Base-by-base conservation (phyloP, 495 filamentous ascomycete genomes). In the Cetradonia linearis region DNA sequence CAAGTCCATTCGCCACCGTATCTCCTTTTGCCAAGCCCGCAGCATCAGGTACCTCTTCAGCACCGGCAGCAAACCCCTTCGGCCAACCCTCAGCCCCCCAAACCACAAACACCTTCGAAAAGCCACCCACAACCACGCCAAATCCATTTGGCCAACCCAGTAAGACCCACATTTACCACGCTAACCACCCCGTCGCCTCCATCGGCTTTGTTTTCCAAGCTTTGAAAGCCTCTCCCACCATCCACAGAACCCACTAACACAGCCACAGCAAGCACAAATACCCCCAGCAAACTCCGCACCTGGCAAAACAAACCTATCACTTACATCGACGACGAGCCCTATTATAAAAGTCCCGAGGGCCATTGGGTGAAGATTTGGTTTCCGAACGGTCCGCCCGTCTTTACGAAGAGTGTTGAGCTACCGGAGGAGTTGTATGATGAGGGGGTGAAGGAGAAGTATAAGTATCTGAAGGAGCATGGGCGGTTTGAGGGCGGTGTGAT, bases 361-460 rank as follows among this genome's bases (percentile, higher is more conserved):
- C 74, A 72, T 5, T 77, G 71, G 60, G 74, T 80, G 31, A 78
- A 76, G 37, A 80, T 92, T 27, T 84, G 85, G 73, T 87, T 86
- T 64, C 84, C 86, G 1, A 73, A 85, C 33, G 88, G 88, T 1
- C 75, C 84, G n/a, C 86, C 86, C 2, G 66, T 73, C 1, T 78
- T 81, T 46, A 77, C 76, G 50, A 71, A 70, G 52, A 74, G 78
- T 52, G 77, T 77, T n/a, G 79, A 82, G 54, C 72, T 77, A 5
- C 75, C 78, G 33, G 65, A 69, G 10, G 66, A 62, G 5, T 64
- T 61, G 56, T 78, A 81, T 46, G 69, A 73, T 7, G 78, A 82
- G 40, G 66, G 74, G 6, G 70, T 80, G n/a, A 78, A 74, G 70
- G 69, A 76, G 56, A 75, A 77, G 52, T 91, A 89, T 70, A 65